These are phyloP conservation scores for Tripterygium wilfordii DNA, from an alignment of 177 flowering plant genomes.

Conservation along the genomic window DNA sequence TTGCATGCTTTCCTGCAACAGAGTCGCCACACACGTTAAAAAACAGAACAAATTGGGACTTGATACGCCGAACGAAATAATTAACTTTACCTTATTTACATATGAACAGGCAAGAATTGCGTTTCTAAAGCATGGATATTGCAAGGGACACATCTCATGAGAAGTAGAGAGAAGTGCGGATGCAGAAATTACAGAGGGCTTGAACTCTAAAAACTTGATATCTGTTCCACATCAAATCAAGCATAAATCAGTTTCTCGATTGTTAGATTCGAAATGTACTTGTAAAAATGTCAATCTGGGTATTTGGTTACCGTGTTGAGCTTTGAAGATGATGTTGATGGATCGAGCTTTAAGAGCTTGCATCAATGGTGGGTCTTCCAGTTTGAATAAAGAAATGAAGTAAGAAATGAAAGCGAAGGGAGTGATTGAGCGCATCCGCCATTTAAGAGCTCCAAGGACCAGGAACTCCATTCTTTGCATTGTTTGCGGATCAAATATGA, in stretches of 20 bases:
- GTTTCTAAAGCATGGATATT: conserved; percentile 23
- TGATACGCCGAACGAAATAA: no score
- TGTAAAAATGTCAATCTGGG: no score
- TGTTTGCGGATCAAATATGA: conserved; percentile 45
- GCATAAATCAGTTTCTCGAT: neutral
- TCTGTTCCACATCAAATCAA: no score
- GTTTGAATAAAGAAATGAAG: conserved; percentile 41
- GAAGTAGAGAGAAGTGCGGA: conserved; percentile 58
- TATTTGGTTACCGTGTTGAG: conserved; percentile 66
- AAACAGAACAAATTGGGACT: no score
- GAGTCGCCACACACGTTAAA: no score
- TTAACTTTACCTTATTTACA: conserved; percentile 53
- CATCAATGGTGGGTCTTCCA: conserved; percentile 30
- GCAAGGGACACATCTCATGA: conserved; percentile 47
- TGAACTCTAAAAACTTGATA: conserved; percentile 44
- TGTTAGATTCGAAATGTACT: neutral
- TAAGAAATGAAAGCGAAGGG: conserved; percentile 58
- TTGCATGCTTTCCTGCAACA: conserved; percentile 37
- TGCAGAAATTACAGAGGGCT: conserved; percentile 57
- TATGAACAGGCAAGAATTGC: conserved; percentile 34
- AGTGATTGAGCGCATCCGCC: conserved; percentile 80
- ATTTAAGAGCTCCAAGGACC: conserved; percentile 52
- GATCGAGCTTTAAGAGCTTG: conserved; percentile 48
- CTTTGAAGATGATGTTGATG: conserved; percentile 40
- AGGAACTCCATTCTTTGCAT: conserved; percentile 52